Evolutionary conservation across 257 asterid genomes (phyloP).

Genomic region (Knoxia roxburghii): DNA sequence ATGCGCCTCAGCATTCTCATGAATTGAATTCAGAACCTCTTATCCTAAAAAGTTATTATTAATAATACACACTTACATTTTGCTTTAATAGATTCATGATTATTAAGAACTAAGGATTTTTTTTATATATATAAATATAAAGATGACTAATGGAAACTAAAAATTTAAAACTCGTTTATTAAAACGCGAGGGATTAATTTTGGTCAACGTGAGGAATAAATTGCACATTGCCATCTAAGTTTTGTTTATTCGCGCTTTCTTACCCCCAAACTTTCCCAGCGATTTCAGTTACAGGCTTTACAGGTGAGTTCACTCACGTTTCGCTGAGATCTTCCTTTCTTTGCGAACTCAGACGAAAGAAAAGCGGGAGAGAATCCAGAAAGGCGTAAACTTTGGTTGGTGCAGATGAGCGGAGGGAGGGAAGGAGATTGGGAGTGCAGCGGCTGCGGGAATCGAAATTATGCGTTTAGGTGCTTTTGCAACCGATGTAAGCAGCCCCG

Average conservation of each 20-base stretch:
- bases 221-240: no score
- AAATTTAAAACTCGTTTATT: no score
- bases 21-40: no score
- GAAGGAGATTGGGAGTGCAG: conserved; percentile 93
- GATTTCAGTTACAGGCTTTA: background rate
- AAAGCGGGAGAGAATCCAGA: background rate
- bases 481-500: conserved; percentile 92
- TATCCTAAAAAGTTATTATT: no score
- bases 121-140: no score
- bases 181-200: no score
- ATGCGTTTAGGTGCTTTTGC: conserved; percentile 81
- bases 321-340: background rate
- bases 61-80: no score
- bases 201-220: no score
- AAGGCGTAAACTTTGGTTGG: background rate
- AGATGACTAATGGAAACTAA: no score
- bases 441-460: conserved; percentile 67
- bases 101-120: no score
- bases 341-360: background rate
- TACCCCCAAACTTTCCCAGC: background rate
- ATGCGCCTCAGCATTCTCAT: no score
- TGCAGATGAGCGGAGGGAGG: conserved; percentile 33
- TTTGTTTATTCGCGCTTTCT: background rate
- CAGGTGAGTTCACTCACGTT: background rate
- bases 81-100: no score